A percentile compares a stretch with the other conserved stretches of the same genome.
Conservation (phyloP, 1,284 basidiomycete genomes). For the Cutaneotrichosporon dermatis region DNA sequence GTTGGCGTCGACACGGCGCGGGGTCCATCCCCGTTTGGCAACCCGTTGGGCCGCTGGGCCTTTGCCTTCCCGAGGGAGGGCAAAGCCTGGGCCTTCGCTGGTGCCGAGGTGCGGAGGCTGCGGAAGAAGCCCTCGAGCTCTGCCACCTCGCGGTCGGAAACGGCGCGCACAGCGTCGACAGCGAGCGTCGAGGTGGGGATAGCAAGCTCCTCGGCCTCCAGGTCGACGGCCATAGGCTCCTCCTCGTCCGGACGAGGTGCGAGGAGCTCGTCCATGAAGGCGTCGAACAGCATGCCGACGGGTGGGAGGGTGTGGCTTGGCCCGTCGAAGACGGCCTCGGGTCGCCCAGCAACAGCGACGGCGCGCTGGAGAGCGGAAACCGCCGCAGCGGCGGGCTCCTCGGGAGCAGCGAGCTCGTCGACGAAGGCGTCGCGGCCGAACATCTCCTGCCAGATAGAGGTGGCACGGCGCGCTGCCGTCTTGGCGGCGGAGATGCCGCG, state of each 20-base stretch:
- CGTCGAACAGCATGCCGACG: constrained; percentile 66
- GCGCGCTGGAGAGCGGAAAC: constrained; percentile 26
- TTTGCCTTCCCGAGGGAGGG: background rate
- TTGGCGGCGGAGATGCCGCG: constrained; percentile 3
- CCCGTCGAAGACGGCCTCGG: constrained; percentile 59
- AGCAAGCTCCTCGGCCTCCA: background rate
- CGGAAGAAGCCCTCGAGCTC: constrained; percentile 18
- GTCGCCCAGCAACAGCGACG: constrained; percentile 24
- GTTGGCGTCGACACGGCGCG: constrained; percentile 9
- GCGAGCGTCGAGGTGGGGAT: background rate
- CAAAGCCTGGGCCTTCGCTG: background rate
- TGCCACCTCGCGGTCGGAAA: constrained; percentile 16
- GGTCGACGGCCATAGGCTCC: constrained; percentile 1
- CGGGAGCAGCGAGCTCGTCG: constrained; percentile 23
- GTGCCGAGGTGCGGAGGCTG: constrained; percentile 1
- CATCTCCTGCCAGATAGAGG: constrained; percentile 51
- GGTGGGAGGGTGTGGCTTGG: constrained; percentile 78
- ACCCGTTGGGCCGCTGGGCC: constrained; percentile 2
- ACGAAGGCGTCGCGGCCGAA: constrained; percentile 49
- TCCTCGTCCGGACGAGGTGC: constrained; percentile 10
- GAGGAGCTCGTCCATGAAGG: constrained; percentile 65
- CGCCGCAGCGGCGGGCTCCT: constrained; percentile 14
- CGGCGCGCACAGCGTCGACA: constrained; percentile 7
- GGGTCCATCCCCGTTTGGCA: constrained; percentile 3
- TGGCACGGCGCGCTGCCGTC: constrained; percentile 3